phyloP scores from a whole-genome alignment of 2,329 filamentous ascomycete species.

The Colletotrichum karsti region DNA sequence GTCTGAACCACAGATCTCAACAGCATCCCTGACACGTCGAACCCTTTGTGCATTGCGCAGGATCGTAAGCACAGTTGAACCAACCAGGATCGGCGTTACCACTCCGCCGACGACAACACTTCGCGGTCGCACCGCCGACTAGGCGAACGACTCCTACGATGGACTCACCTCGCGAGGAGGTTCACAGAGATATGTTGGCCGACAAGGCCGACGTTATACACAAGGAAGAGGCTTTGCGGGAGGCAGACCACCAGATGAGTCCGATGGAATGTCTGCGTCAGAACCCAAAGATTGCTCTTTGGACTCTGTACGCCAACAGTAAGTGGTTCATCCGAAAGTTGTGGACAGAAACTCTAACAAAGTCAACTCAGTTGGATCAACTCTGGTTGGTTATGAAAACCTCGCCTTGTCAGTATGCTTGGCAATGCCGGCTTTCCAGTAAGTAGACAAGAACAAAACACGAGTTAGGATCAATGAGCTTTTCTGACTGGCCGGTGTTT shows the following conservation, averaged over 20 bases:
- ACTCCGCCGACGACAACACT: not conserved
- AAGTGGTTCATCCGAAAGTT: not conserved
- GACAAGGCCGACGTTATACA: conserved; percentile 15
- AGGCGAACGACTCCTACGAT: not conserved
- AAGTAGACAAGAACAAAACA: not conserved
- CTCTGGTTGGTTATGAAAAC: conserved; percentile 31
- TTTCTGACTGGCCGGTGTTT: not conserved
- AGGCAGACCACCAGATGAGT: conserved; percentile 20
- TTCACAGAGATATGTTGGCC: not conserved
- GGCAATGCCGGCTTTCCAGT: conserved; percentile 33
- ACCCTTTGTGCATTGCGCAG: conserved; percentile 17
- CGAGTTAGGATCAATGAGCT: rapidly evolving
- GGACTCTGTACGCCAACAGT: conserved; percentile 29
- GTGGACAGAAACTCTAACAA: not conserved
- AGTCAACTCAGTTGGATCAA: conserved; percentile 18
- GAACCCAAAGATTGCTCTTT: conserved; percentile 21
- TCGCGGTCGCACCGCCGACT: not conserved
- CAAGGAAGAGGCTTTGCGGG: conserved; percentile 16
- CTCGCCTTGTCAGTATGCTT: conserved; percentile 30
- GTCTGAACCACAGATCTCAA: not conserved
- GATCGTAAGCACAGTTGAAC: not conserved
- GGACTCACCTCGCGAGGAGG: conserved; percentile 9
- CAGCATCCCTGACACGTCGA: not conserved
- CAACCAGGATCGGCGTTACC: not conserved
- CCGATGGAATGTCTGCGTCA: conserved; percentile 16